Evolutionary conservation across 192 early-diverging fungal genomes (phyloP).

Genomic region (Obelidium mucronatum): DNA sequence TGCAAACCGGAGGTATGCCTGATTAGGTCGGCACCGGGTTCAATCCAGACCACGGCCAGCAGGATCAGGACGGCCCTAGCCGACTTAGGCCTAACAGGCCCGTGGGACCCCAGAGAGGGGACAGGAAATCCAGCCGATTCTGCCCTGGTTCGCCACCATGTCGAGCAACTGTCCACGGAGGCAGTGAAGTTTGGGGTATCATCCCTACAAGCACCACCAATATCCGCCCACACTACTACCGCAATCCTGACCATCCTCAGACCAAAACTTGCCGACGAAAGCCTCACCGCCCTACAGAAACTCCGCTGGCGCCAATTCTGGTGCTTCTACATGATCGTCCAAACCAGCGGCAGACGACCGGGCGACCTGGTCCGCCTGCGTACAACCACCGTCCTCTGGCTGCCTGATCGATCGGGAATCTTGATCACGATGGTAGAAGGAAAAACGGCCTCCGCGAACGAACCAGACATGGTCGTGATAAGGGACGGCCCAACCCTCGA

Average conservation of each 20-base stretch:
- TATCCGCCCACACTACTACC: background rate
- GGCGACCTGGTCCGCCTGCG: background rate
- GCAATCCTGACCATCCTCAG: background rate
- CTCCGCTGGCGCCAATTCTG: background rate
- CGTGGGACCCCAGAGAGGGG: background rate
- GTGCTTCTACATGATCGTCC: background rate
- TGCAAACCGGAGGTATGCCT: background rate
- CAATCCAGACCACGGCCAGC: background rate
- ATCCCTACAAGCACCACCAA: background rate
- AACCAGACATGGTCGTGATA: background rate
- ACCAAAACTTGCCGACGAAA: too few species aligned
- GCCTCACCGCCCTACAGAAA: background rate
- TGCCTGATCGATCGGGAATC: background rate
- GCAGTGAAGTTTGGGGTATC: background rate
- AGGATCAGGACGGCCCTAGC: background rate
- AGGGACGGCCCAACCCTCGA: background rate
- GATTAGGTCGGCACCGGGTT: background rate
- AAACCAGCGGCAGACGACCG: background rate
- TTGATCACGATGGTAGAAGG: background rate
- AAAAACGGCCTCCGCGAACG: background rate
- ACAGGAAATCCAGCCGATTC: background rate
- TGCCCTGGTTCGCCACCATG: background rate
- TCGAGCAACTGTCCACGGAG: background rate
- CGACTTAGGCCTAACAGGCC: background rate
- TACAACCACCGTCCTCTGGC: background rate